Evolutionary conservation across 768 basidiomycete genomes (phyloP).

Genomic region (Termitomyces sp.): DNA sequence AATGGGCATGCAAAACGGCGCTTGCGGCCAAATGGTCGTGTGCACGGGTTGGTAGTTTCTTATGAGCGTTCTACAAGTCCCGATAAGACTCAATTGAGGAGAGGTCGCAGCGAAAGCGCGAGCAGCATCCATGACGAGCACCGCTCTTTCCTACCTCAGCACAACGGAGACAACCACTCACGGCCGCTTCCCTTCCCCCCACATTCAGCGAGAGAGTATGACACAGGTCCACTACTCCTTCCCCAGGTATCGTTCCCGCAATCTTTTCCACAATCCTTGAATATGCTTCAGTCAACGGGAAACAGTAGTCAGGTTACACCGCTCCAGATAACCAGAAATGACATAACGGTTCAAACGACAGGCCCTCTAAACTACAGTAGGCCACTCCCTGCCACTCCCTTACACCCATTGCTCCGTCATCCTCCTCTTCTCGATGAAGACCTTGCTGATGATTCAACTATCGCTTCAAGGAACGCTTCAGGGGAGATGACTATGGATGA

Average conservation of each 20-base stretch:
- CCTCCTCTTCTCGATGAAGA: background rate
- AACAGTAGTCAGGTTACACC: background rate
- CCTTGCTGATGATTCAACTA: background rate
- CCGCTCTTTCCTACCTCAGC: background rate
- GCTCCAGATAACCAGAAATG: slow-evolving; percentile 1
- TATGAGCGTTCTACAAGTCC: slow-evolving; percentile 20
- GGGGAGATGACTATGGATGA: slow-evolving; percentile 14
- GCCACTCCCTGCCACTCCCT: slow-evolving; percentile 6
- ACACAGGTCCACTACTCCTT: slow-evolving; percentile 4
- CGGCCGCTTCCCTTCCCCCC: slow-evolving; percentile 9
- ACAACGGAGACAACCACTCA: background rate
- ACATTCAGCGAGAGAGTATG: background rate
- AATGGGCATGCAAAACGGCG: slow-evolving; percentile 6
- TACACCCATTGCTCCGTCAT: slow-evolving; percentile 6
- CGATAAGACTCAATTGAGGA: slow-evolving; percentile 7
- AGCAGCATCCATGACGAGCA: slow-evolving; percentile 6
- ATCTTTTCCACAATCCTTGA: background rate
- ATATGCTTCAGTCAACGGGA: slow-evolving; percentile 5
- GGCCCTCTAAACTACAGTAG: background rate
- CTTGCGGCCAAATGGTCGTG: slow-evolving; percentile 17
- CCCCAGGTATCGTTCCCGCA: slow-evolving; percentile 5
- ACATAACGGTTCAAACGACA: background rate
- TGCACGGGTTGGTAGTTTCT: slow-evolving; percentile 23
- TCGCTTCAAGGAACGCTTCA: background rate
- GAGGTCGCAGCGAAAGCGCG: slow-evolving; percentile 7